Percentiles rank a stretch among this genome's conserved stretches.
Evolutionary conservation across 1,284 basidiomycete species (phyloP).

Genomic region (Tausonia pullulans): DNA sequence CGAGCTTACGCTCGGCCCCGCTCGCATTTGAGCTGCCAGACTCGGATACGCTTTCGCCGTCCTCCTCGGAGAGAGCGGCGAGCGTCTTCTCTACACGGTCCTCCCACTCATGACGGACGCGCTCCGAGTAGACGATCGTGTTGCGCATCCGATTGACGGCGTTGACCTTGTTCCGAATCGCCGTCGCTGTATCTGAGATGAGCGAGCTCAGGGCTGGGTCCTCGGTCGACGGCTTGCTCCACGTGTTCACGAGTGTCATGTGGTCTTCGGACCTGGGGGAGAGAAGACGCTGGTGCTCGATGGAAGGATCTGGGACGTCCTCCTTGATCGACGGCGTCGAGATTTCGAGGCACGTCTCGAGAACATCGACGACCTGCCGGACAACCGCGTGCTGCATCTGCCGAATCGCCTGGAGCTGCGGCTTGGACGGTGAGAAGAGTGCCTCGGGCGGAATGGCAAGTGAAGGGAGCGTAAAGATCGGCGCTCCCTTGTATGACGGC

Average conservation of each 20-base stretch:
- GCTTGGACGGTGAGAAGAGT: slow-evolving; percentile 12
- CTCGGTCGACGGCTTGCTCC: slow-evolving; percentile 72
- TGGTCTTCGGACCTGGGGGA: slow-evolving; percentile 75
- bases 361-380: slow-evolving; percentile 64
- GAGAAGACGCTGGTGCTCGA: slow-evolving; percentile 81
- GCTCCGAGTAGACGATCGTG: slow-evolving; percentile 93
- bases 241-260: slow-evolving; percentile 65
- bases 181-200: slow-evolving; percentile 70
- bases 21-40: too few species aligned
- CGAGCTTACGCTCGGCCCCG: too few species aligned
- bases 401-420: slow-evolving; percentile 37
- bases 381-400: slow-evolving; percentile 63
- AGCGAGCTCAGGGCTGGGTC: slow-evolving; percentile 75
- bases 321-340: slow-evolving; percentile 82
- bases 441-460: slow-evolving; percentile 20
- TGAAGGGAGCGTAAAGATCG: slow-evolving; percentile 45
- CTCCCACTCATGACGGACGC: slow-evolving; percentile 95
- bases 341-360: slow-evolving; percentile 68
- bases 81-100: slow-evolving; percentile 62
- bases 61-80: slow-evolving; percentile 46
- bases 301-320: slow-evolving; percentile 77
- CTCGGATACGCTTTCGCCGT: neutral
- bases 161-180: slow-evolving; percentile 87
- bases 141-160: slow-evolving; percentile 95
- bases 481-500: slow-evolving; percentile 79